These are phyloP conservation scores for Septoria linicola DNA, from an alignment of 2,329 filamentous ascomycete genomes.

Conservation along the genomic window DNA sequence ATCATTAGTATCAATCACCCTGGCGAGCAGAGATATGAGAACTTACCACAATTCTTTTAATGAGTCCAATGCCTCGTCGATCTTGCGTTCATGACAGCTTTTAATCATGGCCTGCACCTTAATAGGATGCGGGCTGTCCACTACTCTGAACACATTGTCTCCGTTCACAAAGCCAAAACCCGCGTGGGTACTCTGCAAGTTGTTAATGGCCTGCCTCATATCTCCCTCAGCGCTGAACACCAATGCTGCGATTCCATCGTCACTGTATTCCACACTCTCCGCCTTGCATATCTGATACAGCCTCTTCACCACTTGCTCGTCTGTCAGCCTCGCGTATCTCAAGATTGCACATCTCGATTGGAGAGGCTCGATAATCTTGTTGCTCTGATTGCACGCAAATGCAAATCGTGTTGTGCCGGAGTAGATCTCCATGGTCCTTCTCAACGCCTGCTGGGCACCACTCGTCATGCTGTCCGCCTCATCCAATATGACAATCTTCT, in stretches of 20 bases:
- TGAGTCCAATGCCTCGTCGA: conserved; percentile 81
- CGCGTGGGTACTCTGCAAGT: conserved; percentile 86
- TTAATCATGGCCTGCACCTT: conserved; percentile 99
- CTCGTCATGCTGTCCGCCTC: conserved; percentile 97
- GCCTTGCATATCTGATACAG: conserved; percentile 89
- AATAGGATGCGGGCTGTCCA: conserved; percentile 94
- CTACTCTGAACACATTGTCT: conserved; percentile 96
- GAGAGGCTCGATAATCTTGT: conserved; percentile 99
- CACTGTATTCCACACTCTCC: conserved; percentile 84
- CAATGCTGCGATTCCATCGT: conserved; percentile 91
- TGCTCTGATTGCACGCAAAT: conserved; percentile 97
- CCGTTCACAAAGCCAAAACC: conserved; percentile 97
- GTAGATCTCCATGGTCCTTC: conserved; percentile 98
- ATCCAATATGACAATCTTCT: conserved; percentile 96
- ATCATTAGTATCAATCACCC: conserved; percentile 14
- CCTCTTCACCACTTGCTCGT: conserved; percentile 87
- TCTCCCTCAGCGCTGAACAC: conserved; percentile 97
- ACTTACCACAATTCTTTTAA: conserved; percentile 81
- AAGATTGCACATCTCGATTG: conserved; percentile 96
- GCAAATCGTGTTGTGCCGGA: conserved; percentile 94
- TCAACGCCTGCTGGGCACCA: conserved; percentile 89
- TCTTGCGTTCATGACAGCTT: conserved; percentile 87
- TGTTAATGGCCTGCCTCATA: conserved; percentile 99
- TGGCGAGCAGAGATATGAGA: neutral
- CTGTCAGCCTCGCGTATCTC: conserved; percentile 86